These are phyloP conservation scores for Tripterygium wilfordii DNA, from an alignment of 177 flowering plant genomes.

Conservation along the genomic window DNA sequence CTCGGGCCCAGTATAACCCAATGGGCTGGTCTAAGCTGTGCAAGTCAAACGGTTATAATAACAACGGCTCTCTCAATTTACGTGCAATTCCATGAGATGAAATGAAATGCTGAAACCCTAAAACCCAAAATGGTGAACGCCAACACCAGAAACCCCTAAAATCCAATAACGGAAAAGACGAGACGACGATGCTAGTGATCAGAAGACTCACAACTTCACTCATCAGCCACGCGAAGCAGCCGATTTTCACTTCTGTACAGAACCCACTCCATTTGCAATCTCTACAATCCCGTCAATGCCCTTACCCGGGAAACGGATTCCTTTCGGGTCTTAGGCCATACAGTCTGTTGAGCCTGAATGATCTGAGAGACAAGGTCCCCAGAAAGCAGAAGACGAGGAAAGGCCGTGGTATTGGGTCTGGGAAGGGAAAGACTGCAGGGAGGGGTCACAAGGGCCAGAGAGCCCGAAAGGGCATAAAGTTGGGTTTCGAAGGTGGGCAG, in stretches of 20 bases:
- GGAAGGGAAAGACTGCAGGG: slow-evolving; percentile 92
- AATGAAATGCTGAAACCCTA: too few species aligned
- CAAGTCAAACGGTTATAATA: too few species aligned
- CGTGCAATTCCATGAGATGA: too few species aligned
- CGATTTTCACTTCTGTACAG: neutral
- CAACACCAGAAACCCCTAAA: neutral
- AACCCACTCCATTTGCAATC: slow-evolving; percentile 10
- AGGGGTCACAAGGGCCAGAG: slow-evolving; percentile 95
- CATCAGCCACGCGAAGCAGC: slow-evolving; percentile 4
- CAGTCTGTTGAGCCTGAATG: slow-evolving; percentile 69
- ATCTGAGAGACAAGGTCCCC: slow-evolving; percentile 68
- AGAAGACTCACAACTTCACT: slow-evolving; percentile 11
- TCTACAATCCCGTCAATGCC: neutral
- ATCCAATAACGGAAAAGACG: neutral
- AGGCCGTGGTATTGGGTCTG: slow-evolving; percentile 97
- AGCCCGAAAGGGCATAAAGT: slow-evolving; percentile 71
- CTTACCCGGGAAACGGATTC: slow-evolving; percentile 2
- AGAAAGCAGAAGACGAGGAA: slow-evolving; percentile 82
- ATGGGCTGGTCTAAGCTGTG: too few species aligned
- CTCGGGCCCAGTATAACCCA: too few species aligned
- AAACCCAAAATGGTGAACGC: neutral
- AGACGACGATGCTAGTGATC: slow-evolving; percentile 23
- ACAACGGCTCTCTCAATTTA: too few species aligned
- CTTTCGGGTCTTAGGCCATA: slow-evolving; percentile 34
- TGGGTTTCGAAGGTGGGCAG: slow-evolving; percentile 97